phyloP scores from a whole-genome alignment of 2,329 filamentous ascomycete genomes.

The Metarhizium guizhouense region DNA sequence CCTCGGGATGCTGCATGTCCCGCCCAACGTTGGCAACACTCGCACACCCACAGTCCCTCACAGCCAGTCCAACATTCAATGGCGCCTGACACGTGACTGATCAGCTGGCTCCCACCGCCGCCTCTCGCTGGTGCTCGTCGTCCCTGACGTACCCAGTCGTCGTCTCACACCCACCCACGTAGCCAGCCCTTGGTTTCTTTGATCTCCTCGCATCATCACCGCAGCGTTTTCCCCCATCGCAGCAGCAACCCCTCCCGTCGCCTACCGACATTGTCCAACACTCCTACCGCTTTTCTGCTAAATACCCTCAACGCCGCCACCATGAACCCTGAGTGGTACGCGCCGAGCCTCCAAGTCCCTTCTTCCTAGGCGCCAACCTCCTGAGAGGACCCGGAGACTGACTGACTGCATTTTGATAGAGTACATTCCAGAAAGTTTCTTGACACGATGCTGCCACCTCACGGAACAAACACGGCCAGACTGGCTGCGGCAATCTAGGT shows the following conservation, averaged over 20 bases:
- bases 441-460: background rate
- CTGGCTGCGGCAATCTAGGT: background rate
- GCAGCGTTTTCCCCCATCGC: conserved; percentile 11
- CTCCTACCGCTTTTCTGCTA: conserved; percentile 2
- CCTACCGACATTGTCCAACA: background rate
- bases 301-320: conserved; percentile 30
- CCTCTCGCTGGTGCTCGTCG: conserved; percentile 13
- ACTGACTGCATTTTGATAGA: conserved; percentile 6
- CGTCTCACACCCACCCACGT: conserved; percentile 10
- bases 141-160: conserved; percentile 25
- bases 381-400: conserved; percentile 13
- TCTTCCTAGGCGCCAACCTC: conserved; percentile 19
- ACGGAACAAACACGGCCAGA: background rate
- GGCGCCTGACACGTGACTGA: conserved; percentile 16
- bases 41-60: background rate
- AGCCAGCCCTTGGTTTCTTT: conserved; percentile 14
- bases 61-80: too few species aligned
- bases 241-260: background rate
- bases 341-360: conserved; percentile 23
- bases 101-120: conserved; percentile 15
- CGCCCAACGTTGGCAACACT: background rate
- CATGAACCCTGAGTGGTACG: conserved; percentile 93
- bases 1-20: too few species aligned
- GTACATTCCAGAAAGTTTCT: background rate
- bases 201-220: conserved; percentile 18